Base-by-base conservation (phyloP, 2,329 filamentous ascomycete genomes). In the Exophiala oligosperma region DNA sequence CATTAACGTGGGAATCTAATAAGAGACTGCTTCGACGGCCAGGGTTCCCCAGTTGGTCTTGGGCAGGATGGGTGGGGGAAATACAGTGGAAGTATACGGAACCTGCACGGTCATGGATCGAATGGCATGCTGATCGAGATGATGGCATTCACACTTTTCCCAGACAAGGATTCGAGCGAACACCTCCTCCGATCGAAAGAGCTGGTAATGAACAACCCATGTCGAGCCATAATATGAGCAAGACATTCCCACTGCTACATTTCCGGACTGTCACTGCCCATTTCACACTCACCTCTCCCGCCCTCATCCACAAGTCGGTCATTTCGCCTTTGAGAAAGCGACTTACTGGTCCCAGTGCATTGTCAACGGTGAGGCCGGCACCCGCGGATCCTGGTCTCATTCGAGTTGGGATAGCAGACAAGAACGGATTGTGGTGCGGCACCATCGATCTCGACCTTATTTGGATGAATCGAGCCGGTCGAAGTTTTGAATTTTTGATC, bases 31-130 rank as follows among this genome's bases (percentile, higher is more conserved):
- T 48, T 17, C 64, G 62, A 6, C 54, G 65, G 24, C 49, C 28
- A 6, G 59, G 59, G 29, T 67, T 67, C 40, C 63, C 65, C 2
- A 64, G 57, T 37, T 66, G 63, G 64, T 67, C 65, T 43, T 67
- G 65, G 65, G 61, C 65, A 6, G 65, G 65, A 17, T 67, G 65
- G 65, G 49, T 65, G 1, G 65, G 65, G 12, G 65, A 67, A 43
- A 66, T 66, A n/a, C 65, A 67, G 38, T 67, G 65, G 65, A 67
- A 64, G 44, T 64, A 57, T 51, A 64, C 54, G 35, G 62, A 67
- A 47, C 51, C 56, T 9, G 64, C 62, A 9, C 52, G 56, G 24
- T 66, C 64, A 21, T 67, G 65, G 65, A 67, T 67, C 41, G 55
- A 64, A 35, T 67, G 65, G 65, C 65, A 67, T 52, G 56, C 56